phyloP scores from a whole-genome alignment of 306 rosid genomes.

The Ormosia emarginata region DNA sequence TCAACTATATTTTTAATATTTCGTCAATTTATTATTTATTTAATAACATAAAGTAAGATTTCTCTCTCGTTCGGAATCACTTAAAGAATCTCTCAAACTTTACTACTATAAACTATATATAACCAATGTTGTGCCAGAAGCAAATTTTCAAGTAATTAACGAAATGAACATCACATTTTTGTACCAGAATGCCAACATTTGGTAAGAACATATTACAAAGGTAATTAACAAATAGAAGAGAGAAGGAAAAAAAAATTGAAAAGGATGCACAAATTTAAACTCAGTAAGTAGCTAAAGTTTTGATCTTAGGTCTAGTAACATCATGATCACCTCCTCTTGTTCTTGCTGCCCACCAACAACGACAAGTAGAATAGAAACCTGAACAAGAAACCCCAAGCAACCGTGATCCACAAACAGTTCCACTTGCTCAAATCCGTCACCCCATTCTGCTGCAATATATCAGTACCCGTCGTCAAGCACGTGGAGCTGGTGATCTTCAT shows the following conservation, averaged over 20 bases:
- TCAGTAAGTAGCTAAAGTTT: not conserved
- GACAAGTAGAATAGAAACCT: slow-evolving; percentile 79
- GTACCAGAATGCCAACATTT: not conserved
- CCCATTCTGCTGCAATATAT: slow-evolving; percentile 65
- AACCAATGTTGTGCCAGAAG: too few species aligned
- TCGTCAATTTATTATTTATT: too few species aligned
- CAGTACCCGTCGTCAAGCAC: slow-evolving; percentile 76
- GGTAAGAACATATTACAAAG: slow-evolving; percentile 5
- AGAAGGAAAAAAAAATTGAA: not conserved
- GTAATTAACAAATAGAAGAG: slow-evolving; percentile 7
- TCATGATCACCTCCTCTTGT: slow-evolving; percentile 60
- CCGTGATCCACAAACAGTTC: slow-evolving; percentile 75
- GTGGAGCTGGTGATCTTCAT: slow-evolving; percentile 56
- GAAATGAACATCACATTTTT: not conserved
- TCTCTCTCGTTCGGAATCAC: too few species aligned
- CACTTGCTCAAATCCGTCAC: slow-evolving; percentile 76
- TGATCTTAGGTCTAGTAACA: not conserved
- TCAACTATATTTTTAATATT: too few species aligned
- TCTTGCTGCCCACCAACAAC: slow-evolving; percentile 80
- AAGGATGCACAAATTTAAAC: slow-evolving; percentile 3
- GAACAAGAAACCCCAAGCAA: slow-evolving; percentile 94
- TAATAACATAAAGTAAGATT: too few species aligned
- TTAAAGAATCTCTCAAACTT: too few species aligned
- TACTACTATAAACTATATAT: too few species aligned
- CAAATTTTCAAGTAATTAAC: not conserved